A percentile compares a stretch with the other conserved stretches of the same genome.
Evolutionary conservation across 768 basidiomycete species (phyloP).

Genomic region (Fibroporia radiculosa): DNA sequence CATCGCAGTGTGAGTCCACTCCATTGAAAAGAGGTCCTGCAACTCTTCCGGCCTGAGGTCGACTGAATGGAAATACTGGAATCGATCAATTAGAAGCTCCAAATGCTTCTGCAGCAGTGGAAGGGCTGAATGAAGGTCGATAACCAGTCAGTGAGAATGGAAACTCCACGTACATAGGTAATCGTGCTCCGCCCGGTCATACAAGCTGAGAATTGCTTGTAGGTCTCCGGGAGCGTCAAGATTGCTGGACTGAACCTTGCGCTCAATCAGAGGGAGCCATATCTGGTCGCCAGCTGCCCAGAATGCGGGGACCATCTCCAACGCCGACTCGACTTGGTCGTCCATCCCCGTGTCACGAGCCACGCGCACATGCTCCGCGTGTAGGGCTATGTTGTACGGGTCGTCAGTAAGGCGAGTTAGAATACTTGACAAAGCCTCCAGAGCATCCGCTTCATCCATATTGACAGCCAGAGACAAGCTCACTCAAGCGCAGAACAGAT

Average conservation of each 20-base stretch:
- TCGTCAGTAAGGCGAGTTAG: slow-evolving; percentile 51
- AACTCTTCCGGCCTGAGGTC: slow-evolving; percentile 40
- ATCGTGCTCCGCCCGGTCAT: slow-evolving; percentile 60
- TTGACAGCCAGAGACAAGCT: too few species aligned
- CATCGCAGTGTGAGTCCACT: slow-evolving; percentile 55
- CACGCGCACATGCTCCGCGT: slow-evolving; percentile 60
- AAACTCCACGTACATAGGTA: slow-evolving; percentile 63
- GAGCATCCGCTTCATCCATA: slow-evolving; percentile 53
- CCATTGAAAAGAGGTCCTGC: slow-evolving; percentile 50
- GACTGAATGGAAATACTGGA: slow-evolving; percentile 26
- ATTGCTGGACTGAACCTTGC: slow-evolving; percentile 42
- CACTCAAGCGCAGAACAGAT: too few species aligned
- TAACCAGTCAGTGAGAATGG: neutral
- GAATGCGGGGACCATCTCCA: slow-evolving; percentile 58
- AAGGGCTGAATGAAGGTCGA: slow-evolving; percentile 45
- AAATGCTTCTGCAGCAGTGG: slow-evolving; percentile 63
- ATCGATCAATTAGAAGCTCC: slow-evolving; percentile 43
- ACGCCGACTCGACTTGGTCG: slow-evolving; percentile 50
- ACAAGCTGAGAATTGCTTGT: slow-evolving; percentile 51
- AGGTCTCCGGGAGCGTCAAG: slow-evolving; percentile 45
- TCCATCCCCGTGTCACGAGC: slow-evolving; percentile 51
- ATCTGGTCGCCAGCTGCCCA: slow-evolving; percentile 61
- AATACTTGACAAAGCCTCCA: slow-evolving; percentile 56
- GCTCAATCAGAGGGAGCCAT: slow-evolving; percentile 63
- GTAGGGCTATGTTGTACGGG: slow-evolving; percentile 55